These are phyloP conservation scores for Bromus sterilis DNA, from an alignment of 176 grass and related monocot species.

Conservation along the genomic window DNA sequence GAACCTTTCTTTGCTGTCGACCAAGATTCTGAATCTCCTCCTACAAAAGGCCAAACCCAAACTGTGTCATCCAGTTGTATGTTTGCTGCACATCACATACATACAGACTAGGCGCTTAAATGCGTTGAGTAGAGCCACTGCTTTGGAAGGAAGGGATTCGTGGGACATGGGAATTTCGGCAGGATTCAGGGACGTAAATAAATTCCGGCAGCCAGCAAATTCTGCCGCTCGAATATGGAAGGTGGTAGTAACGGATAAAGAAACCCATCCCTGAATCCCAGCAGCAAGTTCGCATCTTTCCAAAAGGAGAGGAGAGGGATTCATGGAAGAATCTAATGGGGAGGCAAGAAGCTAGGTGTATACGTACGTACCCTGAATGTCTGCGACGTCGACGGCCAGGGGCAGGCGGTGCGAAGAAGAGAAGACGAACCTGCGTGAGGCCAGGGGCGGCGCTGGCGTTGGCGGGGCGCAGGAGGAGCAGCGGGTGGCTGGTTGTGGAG, in stretches of 20 bases:
- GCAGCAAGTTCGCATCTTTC: neutral
- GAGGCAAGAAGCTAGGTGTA: no score
- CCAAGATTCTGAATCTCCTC: constrained; percentile 1
- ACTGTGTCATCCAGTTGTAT: no score
- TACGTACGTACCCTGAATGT: no score
- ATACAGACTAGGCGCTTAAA: neutral
- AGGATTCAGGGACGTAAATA: neutral
- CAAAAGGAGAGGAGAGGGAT: neutral
- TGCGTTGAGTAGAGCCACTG: no score
- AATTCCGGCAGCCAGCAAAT: neutral
- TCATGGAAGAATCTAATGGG: neutral
- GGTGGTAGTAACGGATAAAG: neutral
- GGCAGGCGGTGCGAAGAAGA: no score
- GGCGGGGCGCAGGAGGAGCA: constrained; percentile 19
- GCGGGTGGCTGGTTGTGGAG: neutral
- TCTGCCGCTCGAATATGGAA: neutral
- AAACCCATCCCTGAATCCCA: neutral
- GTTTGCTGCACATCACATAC: no score
- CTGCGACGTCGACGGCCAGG: no score
- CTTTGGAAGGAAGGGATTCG: neutral
- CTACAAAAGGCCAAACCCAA: no score
- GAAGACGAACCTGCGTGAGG: constrained; percentile 6
- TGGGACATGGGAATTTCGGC: neutral
- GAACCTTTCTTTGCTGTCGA: no score
- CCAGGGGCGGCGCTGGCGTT: neutral